These are phyloP conservation scores for Alternaria sp. DNA, from an alignment of 2,329 filamentous ascomycete genomes.

Conservation along the genomic window DNA sequence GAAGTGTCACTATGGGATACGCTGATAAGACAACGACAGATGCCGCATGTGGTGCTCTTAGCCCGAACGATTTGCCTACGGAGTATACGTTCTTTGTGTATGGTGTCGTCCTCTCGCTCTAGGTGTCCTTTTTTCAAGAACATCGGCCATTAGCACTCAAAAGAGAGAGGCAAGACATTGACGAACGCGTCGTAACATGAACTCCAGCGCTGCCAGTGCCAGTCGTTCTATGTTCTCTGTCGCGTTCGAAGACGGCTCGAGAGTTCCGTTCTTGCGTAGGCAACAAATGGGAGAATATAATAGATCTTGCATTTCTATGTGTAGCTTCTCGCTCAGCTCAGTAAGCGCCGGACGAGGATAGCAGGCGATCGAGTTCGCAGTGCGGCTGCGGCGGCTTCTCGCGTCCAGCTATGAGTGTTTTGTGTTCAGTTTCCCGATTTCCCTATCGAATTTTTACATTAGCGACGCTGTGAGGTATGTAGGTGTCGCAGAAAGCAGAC, in stretches of 20 bases:
- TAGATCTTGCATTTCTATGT: conserved; percentile 43
- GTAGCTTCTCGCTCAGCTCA: conserved; percentile 39
- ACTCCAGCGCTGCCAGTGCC: conserved; percentile 23
- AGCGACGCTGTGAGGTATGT: conserved; percentile 29
- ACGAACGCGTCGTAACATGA: conserved; percentile 20
- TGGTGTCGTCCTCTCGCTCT: conserved; percentile 3
- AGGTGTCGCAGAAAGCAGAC: conserved; percentile 23
- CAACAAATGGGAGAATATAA: conserved; percentile 19
- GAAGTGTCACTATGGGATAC: conserved; percentile 5
- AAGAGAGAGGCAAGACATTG: conserved; percentile 22
- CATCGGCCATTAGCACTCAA: conserved; percentile 1
- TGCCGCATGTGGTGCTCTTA: conserved; percentile 5
- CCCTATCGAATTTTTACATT: conserved; percentile 25
- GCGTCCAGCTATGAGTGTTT: conserved; percentile 1
- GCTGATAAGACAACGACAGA: conserved; percentile 14
- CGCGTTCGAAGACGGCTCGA: conserved; percentile 26
- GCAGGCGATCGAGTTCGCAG: conserved; percentile 24
- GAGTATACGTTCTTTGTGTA: not conserved
- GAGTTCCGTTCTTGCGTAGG: conserved; percentile 10
- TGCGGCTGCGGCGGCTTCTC: conserved; percentile 19
- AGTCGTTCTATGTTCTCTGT: conserved; percentile 20
- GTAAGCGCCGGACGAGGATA: conserved; percentile 35
- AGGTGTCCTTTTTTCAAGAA: conserved; percentile 3
- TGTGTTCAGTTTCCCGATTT: conserved; percentile 3
- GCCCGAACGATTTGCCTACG: not conserved